These are phyloP conservation scores for Cryptosporidium meleagridis DNA, from an alignment of 169 alveolate genomes.

Conservation along the genomic window DNA sequence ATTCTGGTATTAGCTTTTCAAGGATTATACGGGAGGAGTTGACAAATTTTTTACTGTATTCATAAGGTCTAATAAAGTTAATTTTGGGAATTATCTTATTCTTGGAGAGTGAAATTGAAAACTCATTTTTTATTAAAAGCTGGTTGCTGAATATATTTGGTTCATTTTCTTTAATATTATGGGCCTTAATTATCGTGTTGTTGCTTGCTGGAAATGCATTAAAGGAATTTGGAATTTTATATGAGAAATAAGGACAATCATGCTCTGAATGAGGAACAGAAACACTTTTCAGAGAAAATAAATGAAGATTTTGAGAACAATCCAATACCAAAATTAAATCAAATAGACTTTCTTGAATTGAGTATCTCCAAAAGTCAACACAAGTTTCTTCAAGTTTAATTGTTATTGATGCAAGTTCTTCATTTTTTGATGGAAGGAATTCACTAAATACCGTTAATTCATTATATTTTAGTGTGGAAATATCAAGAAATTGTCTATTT, in stretches of 20 bases:
- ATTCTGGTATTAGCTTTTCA: conserved; percentile 9
- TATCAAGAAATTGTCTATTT: conserved; percentile 7
- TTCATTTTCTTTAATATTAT: background rate
- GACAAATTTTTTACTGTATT: background rate
- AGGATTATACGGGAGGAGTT: background rate
- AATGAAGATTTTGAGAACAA: conserved; percentile 1
- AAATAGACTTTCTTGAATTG: background rate
- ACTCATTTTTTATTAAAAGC: conserved; percentile 1
- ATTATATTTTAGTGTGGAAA: conserved; percentile 12
- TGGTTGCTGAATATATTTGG: background rate
- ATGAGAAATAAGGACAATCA: background rate
- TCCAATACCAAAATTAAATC: conserved; percentile 40
- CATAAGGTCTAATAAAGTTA: background rate
- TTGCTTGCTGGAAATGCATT: background rate
- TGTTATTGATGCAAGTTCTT: background rate
- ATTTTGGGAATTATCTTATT: background rate
- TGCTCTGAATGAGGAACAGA: conserved; percentile 30
- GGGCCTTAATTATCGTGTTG: background rate
- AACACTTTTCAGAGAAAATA: conserved; percentile 16
- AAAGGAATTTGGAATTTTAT: background rate
- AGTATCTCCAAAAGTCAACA: conserved; percentile 47
- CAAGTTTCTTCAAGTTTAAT: conserved; percentile 3
- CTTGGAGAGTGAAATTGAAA: background rate
- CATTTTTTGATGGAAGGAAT: background rate
- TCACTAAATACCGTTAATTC: conserved; percentile 25